phyloP scores from a whole-genome alignment of 352 stramenopile genomes.

The Phytopythium litorale region DNA sequence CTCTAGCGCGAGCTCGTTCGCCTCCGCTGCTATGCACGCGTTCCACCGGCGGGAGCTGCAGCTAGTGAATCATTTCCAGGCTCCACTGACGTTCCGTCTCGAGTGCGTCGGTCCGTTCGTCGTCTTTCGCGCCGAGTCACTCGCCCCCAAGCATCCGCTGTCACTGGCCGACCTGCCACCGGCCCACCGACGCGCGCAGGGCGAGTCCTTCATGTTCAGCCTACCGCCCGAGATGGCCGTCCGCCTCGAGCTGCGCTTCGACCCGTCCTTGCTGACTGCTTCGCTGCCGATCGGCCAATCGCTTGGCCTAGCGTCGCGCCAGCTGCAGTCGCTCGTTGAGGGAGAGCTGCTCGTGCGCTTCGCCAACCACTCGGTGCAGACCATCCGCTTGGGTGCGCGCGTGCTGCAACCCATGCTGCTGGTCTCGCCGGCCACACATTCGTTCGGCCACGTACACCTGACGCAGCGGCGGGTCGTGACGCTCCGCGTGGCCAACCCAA shows the following conservation, averaged over 20 bases:
- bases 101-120: conserved; percentile 59
- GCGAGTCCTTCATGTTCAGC: conserved; percentile 68
- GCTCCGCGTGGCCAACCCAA: conserved; percentile 62
- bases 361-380: conserved; percentile 61
- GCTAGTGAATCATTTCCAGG: conserved; percentile 55
- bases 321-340: conserved; percentile 24
- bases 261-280: conserved; percentile 16
- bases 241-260: conserved; percentile 60
- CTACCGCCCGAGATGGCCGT: conserved; percentile 65
- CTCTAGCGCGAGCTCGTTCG: background rate
- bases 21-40: conserved; percentile 21
- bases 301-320: conserved; percentile 2
- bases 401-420: conserved; percentile 53
- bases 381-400: conserved; percentile 35
- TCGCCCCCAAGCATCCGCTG: conserved; percentile 60
- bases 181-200: conserved; percentile 47
- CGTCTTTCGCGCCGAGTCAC: conserved; percentile 53
- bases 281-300: background rate
- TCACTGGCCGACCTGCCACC: conserved; percentile 48
- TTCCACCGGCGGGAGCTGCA: conserved; percentile 53
- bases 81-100: conserved; percentile 66
- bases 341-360: conserved; percentile 67
- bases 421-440: conserved; percentile 59
- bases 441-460: conserved; percentile 65
- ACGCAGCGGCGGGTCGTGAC: conserved; percentile 33